Percentiles rank a stretch among this genome's conserved stretches.
These are phyloP conservation scores for Diaporthe citrichinensis DNA, from an alignment of 2,329 filamentous ascomycete genomes.

Conservation along the genomic window DNA sequence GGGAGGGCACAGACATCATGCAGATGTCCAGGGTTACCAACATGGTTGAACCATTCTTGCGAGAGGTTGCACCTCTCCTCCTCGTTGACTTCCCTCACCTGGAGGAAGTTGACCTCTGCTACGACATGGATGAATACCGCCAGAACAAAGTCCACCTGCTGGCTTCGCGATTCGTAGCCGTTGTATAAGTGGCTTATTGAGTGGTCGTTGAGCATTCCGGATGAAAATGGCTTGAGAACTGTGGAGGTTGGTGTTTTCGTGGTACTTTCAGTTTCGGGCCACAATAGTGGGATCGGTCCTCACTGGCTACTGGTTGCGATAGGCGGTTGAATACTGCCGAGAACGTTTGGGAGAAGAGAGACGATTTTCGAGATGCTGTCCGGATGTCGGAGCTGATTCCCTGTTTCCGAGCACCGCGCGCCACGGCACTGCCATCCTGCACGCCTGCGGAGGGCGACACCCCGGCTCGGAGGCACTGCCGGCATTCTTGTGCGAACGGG, in stretches of 20 bases:
- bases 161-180: neutral
- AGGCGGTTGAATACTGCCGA: neutral
- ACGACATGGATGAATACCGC: neutral
- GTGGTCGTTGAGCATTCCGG: neutral
- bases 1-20: accelerated
- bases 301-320: neutral
- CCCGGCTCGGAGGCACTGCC: conserved; percentile 17
- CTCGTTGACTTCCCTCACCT: neutral
- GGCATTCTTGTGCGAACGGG: neutral
- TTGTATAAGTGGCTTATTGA: neutral
- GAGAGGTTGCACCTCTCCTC: neutral
- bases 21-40: too few relatives aligned
- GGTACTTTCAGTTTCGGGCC: too few relatives aligned
- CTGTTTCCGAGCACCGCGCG: conserved; percentile 13
- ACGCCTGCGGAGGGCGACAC: neutral
- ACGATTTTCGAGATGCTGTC: conserved; percentile 5
- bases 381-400: neutral
- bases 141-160: neutral
- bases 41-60: neutral
- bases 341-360: neutral
- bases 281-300: neutral
- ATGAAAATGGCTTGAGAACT: neutral
- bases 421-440: conserved; percentile 16
- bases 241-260: neutral
- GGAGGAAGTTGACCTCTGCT: neutral